A percentile compares a stretch with the other conserved stretches of the same genome.
These are phyloP conservation scores for Pichia sp. DNA, from an alignment of 1,139 yeast species.

Conservation along the genomic window DNA sequence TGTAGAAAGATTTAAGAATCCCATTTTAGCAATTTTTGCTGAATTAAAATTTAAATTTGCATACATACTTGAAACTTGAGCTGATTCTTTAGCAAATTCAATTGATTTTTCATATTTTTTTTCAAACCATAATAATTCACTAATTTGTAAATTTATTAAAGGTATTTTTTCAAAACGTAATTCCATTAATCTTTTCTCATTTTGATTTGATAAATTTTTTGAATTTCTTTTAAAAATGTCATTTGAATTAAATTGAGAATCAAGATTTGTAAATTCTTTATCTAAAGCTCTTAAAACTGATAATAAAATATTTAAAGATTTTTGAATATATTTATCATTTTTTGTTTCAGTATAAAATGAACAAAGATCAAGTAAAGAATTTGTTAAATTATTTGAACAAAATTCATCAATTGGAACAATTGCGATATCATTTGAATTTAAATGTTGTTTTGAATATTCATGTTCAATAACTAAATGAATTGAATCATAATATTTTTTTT, in stretches of 20 bases:
- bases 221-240: conserved; percentile 15
- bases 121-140: conserved; percentile 61
- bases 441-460: conserved; percentile 17
- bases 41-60: conserved; percentile 33
- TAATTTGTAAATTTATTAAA: conserved; percentile 48
- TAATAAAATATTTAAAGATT: conserved; percentile 23
- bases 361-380: conserved; percentile 27
- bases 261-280: conserved; percentile 19
- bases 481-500: conserved; percentile 19
- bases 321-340: conserved; percentile 16
- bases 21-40: conserved; percentile 36
- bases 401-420: conserved; percentile 22
- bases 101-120: conserved; percentile 49
- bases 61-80: conserved; percentile 30
- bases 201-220: conserved; percentile 11
- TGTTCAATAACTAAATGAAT: conserved; percentile 20
- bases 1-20: conserved; percentile 32
- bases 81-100: conserved; percentile 57
- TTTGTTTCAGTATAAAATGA: conserved; percentile 25
- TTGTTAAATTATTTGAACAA: conserved; percentile 21
- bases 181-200: conserved; percentile 21
- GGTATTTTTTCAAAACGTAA: conserved; percentile 31
- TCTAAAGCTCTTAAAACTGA: conserved; percentile 27
- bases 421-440: conserved; percentile 15
- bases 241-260: conserved; percentile 15